Conservation (phyloP, 2,329 filamentous ascomycete genomes). For the Hypoxylon sp. region DNA sequence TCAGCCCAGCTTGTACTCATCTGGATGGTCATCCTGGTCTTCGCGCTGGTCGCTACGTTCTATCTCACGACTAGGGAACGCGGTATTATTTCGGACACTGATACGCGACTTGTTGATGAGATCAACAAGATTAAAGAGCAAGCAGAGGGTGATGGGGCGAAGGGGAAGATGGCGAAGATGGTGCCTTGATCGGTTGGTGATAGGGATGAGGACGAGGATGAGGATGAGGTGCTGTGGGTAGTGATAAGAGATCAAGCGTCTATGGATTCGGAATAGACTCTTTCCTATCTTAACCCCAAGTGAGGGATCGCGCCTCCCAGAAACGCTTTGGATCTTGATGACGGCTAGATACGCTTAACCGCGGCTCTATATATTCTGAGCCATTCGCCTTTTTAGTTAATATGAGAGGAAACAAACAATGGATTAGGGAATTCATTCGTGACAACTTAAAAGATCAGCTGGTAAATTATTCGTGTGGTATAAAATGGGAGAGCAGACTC, state of each 20-base stretch:
- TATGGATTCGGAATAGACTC: no score
- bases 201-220: neutral
- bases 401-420: neutral
- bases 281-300: no score
- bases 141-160: slow-evolving; percentile 9
- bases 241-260: no score
- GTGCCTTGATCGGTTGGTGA: slow-evolving; percentile 32
- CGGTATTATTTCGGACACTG: slow-evolving; percentile 40
- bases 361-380: neutral
- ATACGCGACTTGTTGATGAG: slow-evolving; percentile 40
- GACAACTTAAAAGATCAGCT: no score
- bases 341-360: neutral
- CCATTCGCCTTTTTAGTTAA: neutral
- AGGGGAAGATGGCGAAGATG: slow-evolving; percentile 29
- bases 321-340: no score
- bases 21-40: slow-evolving; percentile 51
- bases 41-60: slow-evolving; percentile 49
- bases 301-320: no score
- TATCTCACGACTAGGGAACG: slow-evolving; percentile 50
- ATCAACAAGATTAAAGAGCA: slow-evolving; percentile 28
- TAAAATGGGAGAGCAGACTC: neutral
- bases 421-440: no score
- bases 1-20: slow-evolving; percentile 49
- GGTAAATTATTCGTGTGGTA: no score
- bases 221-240: neutral